These are phyloP conservation scores for Podospora sp. DNA, from an alignment of 495 filamentous ascomycete species.

Conservation along the genomic window DNA sequence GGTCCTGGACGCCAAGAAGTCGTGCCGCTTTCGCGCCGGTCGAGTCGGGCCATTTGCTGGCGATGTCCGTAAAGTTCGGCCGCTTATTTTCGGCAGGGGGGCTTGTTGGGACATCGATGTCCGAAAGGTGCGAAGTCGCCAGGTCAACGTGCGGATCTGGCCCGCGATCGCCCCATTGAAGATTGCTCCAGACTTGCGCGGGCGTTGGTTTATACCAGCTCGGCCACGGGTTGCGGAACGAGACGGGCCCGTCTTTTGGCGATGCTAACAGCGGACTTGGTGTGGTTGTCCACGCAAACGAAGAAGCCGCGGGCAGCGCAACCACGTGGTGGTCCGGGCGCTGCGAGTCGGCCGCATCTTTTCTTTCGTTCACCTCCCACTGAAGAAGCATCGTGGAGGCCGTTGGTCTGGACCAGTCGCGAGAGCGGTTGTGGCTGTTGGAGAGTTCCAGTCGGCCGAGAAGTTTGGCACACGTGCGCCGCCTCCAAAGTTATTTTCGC, in stretches of 20 bases:
- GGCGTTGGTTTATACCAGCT: conserved; percentile 42
- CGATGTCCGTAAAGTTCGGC: conserved; percentile 23
- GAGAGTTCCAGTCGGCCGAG: neutral
- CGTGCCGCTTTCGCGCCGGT: conserved; percentile 26
- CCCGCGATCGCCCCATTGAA: conserved; percentile 32
- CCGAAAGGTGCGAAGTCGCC: conserved; percentile 25
- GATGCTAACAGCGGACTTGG: neutral
- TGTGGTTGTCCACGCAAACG: neutral
- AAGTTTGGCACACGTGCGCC: neutral
- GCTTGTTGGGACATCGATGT: neutral
- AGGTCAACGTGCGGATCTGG: conserved; percentile 27
- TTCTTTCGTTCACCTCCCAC: neutral
- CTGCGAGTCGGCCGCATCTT: neutral
- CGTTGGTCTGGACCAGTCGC: neutral
- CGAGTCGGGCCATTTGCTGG: conserved; percentile 24
- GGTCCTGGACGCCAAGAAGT: conserved; percentile 26
- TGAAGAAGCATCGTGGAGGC: neutral
- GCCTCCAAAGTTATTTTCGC: neutral
- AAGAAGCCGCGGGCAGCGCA: neutral
- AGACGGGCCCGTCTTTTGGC: neutral
- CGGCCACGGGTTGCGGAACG: conserved; percentile 59
- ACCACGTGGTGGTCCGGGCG: neutral
- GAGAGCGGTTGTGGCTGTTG: neutral
- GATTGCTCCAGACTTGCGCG: conserved; percentile 31
- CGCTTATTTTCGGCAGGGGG: neutral